phyloP scores from a whole-genome alignment of 2,329 filamentous ascomycete genomes.

The Stachybotrys chlorohalonatus region DNA sequence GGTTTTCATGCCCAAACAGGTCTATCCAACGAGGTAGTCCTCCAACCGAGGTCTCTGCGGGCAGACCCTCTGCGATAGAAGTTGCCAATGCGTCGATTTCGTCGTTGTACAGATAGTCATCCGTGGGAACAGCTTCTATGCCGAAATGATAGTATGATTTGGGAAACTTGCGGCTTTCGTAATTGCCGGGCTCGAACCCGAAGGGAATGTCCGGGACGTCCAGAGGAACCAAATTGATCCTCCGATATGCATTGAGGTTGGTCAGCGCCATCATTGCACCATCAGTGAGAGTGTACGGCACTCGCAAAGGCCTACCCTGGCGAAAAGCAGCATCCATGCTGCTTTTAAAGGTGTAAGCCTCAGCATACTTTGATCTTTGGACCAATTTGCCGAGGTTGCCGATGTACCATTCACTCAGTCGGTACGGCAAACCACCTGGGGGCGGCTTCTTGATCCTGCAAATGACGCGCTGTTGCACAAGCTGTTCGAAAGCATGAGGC shows the following conservation, averaged over 20 bases:
- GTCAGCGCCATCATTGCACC: constrained; percentile 58
- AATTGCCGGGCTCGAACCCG: constrained; percentile 62
- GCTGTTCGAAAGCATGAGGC: constrained; percentile 35
- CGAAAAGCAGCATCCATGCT: constrained; percentile 48
- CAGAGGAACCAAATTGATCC: constrained; percentile 42
- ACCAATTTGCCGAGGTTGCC: constrained; percentile 47
- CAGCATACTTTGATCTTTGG: constrained; percentile 43
- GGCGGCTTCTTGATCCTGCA: constrained; percentile 51
- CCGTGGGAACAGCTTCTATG: constrained; percentile 53
- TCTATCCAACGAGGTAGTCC: constrained; percentile 65
- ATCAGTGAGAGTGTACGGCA: constrained; percentile 52
- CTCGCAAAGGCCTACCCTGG: constrained; percentile 26
- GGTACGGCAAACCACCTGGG: constrained; percentile 51
- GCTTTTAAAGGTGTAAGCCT: constrained; percentile 51
- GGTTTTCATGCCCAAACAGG: constrained; percentile 52
- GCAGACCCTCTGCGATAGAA: constrained; percentile 28
- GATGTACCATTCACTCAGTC: constrained; percentile 50
- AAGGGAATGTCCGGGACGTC: constrained; percentile 56
- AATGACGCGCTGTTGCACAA: constrained; percentile 44
- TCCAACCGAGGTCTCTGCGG: constrained; percentile 28
- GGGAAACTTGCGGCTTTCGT: constrained; percentile 60
- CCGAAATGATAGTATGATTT: constrained; percentile 57
- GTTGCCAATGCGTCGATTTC: constrained; percentile 32
- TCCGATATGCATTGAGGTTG: constrained; percentile 53
- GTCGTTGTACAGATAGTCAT: constrained; percentile 49